phyloP scores from a whole-genome alignment of 495 filamentous ascomycete genomes.

The Aspergillus mulundensis region DNA sequence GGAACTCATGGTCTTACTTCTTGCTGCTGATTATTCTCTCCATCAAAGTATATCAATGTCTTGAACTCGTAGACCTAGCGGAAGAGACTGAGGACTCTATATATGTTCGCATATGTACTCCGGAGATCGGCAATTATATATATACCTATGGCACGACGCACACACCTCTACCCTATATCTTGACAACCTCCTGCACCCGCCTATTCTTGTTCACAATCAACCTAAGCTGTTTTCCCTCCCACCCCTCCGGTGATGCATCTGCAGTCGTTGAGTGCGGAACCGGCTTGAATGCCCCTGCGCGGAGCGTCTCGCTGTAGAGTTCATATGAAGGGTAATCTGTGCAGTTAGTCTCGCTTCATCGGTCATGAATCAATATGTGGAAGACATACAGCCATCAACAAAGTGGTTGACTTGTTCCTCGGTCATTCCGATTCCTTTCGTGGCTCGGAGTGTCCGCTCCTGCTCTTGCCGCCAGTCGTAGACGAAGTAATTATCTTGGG shows the following conservation, averaged over 20 bases:
- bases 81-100: too few species aligned
- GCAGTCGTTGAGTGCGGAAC: slow-evolving; percentile 12
- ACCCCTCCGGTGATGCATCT: slow-evolving; percentile 26
- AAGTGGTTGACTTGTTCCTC: slow-evolving; percentile 63
- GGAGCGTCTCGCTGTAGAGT: slow-evolving; percentile 65
- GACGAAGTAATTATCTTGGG: slow-evolving; percentile 68
- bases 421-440: slow-evolving; percentile 74
- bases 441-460: slow-evolving; percentile 61
- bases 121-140: not conserved
- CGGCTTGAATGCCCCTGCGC: slow-evolving; percentile 56
- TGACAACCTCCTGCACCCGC: slow-evolving; percentile 53
- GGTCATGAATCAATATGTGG: not conserved
- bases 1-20: too few species aligned
- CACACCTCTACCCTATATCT: slow-evolving; percentile 35
- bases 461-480: slow-evolving; percentile 87
- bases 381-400: slow-evolving; percentile 60
- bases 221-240: slow-evolving; percentile 58
- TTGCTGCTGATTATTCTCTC: too few species aligned
- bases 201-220: slow-evolving; percentile 67
- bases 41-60: too few species aligned
- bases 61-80: too few species aligned
- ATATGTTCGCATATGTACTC: not conserved
- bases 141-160: not conserved
- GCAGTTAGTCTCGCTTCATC: not conserved
- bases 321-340: slow-evolving; percentile 65